A percentile compares a stretch with the other conserved stretches of the same genome.
phyloP scores from a whole-genome alignment of 192 early-diverging fungal genomes.

The Diversispora epigaea region DNA sequence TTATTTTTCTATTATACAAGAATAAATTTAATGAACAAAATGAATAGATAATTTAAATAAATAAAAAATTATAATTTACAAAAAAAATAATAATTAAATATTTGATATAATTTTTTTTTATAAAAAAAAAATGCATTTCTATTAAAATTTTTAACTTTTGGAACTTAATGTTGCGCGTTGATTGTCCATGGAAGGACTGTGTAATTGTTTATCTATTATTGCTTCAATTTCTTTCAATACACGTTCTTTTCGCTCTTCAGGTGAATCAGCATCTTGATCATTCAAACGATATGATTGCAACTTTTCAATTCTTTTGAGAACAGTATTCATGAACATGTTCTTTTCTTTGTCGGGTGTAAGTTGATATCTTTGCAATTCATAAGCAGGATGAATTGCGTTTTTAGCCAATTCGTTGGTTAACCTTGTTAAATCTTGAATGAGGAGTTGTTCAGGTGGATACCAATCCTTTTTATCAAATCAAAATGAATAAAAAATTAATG shows the following conservation, averaged over 20 bases:
- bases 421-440: conserved; percentile 48
- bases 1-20: too few species aligned
- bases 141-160: conserved; percentile 10
- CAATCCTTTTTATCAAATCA: conserved; percentile 45
- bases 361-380: conserved; percentile 46
- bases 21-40: too few species aligned
- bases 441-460: conserved; percentile 47
- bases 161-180: conserved; percentile 22
- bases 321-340: conserved; percentile 43
- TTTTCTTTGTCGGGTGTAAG: conserved; percentile 48
- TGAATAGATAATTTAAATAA: too few species aligned
- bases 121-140: too few species aligned
- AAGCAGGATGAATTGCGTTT: conserved; percentile 34
- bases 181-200: conserved; percentile 22
- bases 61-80: too few species aligned
- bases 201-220: conserved; percentile 2
- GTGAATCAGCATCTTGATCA: conserved; percentile 49
- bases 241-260: conserved; percentile 27
- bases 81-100: too few species aligned
- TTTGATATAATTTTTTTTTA: too few species aligned
- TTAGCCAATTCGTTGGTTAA: conserved; percentile 50
- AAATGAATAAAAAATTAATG: conserved; percentile 10
- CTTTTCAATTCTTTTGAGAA: conserved; percentile 50
- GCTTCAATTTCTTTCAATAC: conserved; percentile 16
- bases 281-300: conserved; percentile 41